Percentiles rank a stretch among this genome's conserved stretches.
phyloP scores from a whole-genome alignment of 495 filamentous ascomycete species.

The Sporormia fimetaria region DNA sequence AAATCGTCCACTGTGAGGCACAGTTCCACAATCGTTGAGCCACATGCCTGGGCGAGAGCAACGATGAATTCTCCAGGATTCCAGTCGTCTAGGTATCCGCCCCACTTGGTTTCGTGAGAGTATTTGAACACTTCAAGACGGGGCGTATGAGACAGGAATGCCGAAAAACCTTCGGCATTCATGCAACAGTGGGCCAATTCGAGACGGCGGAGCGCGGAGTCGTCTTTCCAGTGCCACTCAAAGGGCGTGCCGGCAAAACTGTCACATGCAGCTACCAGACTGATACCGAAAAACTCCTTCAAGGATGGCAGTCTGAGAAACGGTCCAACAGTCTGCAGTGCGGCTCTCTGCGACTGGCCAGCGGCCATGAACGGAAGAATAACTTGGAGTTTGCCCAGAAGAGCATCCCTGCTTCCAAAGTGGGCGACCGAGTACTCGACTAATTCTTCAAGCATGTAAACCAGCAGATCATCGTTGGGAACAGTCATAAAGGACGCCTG shows the following conservation, averaged over 20 bases:
- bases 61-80: conserved; percentile 11
- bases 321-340: conserved; percentile 6
- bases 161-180: conserved; percentile 8
- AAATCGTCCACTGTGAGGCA: conserved; percentile 13
- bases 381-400: conserved; percentile 6
- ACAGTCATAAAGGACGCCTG: no score
- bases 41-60: conserved; percentile 1
- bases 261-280: conserved; percentile 12
- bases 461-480: background rate
- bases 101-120: conserved; percentile 12
- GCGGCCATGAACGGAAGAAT: conserved; percentile 10
- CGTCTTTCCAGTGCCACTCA: background rate
- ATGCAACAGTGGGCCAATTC: conserved; percentile 16
- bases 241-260: conserved; percentile 12
- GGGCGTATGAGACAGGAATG: conserved; percentile 3
- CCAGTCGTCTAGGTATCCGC: conserved; percentile 16
- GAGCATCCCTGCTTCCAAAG: background rate
- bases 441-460: background rate
- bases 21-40: conserved; percentile 6
- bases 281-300: conserved; percentile 6
- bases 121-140: conserved; percentile 9
- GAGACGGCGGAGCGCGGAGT: conserved; percentile 1
- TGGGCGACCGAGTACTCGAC: background rate
- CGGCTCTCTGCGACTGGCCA: conserved; percentile 2
- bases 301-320: conserved; percentile 7